Evolutionary conservation across 2,329 filamentous ascomycete genomes (phyloP).

Genomic region (Intubia oerlemansii): DNA sequence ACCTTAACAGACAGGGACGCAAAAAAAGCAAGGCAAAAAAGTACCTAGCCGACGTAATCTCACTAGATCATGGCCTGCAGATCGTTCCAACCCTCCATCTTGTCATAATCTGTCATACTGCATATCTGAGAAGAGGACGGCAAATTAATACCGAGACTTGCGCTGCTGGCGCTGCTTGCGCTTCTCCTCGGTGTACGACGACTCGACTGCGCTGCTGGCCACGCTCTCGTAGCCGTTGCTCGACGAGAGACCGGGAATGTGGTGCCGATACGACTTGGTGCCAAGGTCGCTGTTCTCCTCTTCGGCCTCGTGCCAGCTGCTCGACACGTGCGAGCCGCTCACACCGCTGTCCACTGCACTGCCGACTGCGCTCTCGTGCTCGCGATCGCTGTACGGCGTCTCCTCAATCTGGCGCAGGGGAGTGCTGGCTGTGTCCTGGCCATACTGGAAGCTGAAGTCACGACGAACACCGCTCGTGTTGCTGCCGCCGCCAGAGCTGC

Average conservation of each 20-base stretch:
- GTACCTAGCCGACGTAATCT: no score
- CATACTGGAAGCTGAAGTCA: conserved; percentile 32
- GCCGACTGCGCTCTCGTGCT: conserved; percentile 8
- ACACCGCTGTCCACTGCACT: no score
- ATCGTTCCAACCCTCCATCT: no score
- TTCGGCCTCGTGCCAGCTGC: conserved; percentile 11
- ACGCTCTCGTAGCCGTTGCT: conserved; percentile 11
- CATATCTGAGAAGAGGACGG: no score
- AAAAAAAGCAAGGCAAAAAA: no score
- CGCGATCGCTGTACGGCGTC: conserved; percentile 10
- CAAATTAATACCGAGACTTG: conserved; percentile 6
- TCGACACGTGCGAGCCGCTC: conserved; percentile 16
- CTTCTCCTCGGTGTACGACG: conserved; percentile 20
- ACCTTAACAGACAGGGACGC: no score
- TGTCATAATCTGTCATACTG: no score
- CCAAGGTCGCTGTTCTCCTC: conserved; percentile 24
- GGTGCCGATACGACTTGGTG: conserved; percentile 34
- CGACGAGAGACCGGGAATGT: conserved; percentile 27
- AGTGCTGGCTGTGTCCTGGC: conserved; percentile 12
- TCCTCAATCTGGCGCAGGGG: conserved; percentile 13
- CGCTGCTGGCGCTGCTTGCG: conserved; percentile 16
- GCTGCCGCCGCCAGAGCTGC: conserved; percentile 1
- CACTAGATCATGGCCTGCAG: no score
- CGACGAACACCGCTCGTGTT: conserved; percentile 17
- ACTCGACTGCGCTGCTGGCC: conserved; percentile 13